Base-by-base conservation (phyloP, 2,329 filamentous ascomycete genomes). In the Cryphonectria japonica region DNA sequence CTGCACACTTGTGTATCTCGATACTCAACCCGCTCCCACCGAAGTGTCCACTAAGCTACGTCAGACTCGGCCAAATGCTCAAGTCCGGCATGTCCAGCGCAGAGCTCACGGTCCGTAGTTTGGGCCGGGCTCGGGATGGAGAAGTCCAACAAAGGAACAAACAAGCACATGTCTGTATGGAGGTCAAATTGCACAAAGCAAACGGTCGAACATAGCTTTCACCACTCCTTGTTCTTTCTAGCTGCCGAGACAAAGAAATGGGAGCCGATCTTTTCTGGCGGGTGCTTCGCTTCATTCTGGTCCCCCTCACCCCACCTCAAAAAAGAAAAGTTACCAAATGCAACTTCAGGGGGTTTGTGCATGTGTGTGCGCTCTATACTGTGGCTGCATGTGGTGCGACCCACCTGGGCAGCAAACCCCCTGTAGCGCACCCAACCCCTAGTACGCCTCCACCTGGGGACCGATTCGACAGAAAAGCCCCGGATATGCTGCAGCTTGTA, bases 401-500 rank as follows among this genome's bases (percentile, higher is more conserved):
- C 41, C 61, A 64, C 37, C 37, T n/a, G 61, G 29, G 29, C 54
- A 59, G 29, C 54, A 59, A 34, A 13, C 61, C 59, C 59, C 61
- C 61, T 64, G 61, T 39, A 46, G 61, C 37, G 14, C 13, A 14
- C 11, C 37, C 37, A 64, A 37, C 22, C 39, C 22, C 19, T n/a
- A 64, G 37, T 39, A 46, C 26, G 14, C 57, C 14, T 34, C 43
- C n/a, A 37, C 41, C n/a, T 22, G 41, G 41, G 46, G 50, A 52
- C 63, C 63, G 63, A 65, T 65, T 65, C 63, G 63, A 39, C 43
- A 50, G 26, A 65, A 52, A 65, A 65, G 63, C 63, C 63, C 43
- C 41, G 41, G 39, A 37, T 22, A 7, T 65, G 63, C 63, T 64
- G 61, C 61, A 64, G 14, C 19, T n/a, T 9, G 22, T 22, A 43